These are phyloP conservation scores for Candida railenensis DNA, from an alignment of 805 yeast genomes.

Conservation along the genomic window DNA sequence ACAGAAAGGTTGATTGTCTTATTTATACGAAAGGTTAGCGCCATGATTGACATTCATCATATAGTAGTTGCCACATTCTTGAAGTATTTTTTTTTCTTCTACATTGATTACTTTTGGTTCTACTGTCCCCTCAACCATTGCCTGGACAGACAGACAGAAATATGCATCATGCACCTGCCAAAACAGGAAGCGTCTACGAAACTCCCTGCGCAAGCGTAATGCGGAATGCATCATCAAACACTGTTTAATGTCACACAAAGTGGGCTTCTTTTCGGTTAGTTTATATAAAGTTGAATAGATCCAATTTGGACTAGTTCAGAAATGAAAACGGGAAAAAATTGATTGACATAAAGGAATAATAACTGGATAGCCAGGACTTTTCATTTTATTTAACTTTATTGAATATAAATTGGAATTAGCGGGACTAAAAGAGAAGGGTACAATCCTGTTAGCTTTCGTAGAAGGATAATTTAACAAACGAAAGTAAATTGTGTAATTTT, in stretches of 20 bases:
- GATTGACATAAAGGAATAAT: neutral
- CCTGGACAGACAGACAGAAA: neutral
- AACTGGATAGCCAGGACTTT: neutral
- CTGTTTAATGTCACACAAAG: neutral
- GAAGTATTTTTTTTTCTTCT: neutral
- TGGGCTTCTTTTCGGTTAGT: neutral
- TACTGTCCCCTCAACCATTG: neutral
- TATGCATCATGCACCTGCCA: neutral
- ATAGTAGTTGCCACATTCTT: neutral
- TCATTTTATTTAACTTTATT: too few relatives aligned
- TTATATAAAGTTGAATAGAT: neutral
- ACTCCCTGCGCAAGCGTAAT: neutral
- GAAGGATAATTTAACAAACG: neutral
- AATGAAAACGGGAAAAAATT: neutral
- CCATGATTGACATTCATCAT: neutral
- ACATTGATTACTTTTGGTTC: neutral
- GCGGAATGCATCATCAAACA: conserved; percentile 1
- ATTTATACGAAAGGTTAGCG: neutral
- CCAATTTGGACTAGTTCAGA: neutral
- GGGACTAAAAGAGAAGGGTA: neutral
- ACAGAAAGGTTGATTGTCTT: neutral
- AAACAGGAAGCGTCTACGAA: neutral
- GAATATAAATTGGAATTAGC: neutral
- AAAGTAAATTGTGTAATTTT: neutral
- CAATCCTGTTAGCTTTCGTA: neutral